These are phyloP conservation scores for Thielaviopsis euricoi DNA, from an alignment of 2,329 filamentous ascomycete genomes.

Conservation along the genomic window DNA sequence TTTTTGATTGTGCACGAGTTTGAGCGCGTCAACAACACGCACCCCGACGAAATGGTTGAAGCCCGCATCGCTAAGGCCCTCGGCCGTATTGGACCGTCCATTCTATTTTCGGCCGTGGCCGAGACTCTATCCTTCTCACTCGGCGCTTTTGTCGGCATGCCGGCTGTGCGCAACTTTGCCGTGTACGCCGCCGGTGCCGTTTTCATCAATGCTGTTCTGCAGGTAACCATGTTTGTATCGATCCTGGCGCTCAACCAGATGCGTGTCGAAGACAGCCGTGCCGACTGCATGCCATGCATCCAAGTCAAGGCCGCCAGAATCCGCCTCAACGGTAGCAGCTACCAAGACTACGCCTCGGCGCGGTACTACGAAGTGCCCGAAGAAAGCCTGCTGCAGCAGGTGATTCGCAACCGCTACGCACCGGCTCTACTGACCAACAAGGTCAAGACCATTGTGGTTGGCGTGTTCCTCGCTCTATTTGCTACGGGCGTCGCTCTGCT, in stretches of 20 bases:
- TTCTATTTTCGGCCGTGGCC: conserved; percentile 83
- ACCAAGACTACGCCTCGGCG: conserved; percentile 25
- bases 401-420: conserved; percentile 83
- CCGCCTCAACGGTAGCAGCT: conserved; percentile 46
- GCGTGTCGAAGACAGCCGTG: conserved; percentile 72
- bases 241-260: conserved; percentile 82
- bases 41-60: conserved; percentile 76
- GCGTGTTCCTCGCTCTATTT: conserved; percentile 75
- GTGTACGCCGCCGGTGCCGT: conserved; percentile 92
- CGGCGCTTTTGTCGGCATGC: conserved; percentile 91
- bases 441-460: conserved; percentile 58
- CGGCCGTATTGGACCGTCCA: conserved; percentile 94
- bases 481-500: conserved; percentile 72
- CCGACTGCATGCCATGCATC: conserved; percentile 84
- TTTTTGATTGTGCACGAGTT: conserved; percentile 98
- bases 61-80: conserved; percentile 72
- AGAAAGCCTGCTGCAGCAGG: conserved; percentile 67
- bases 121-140: conserved; percentile 89
- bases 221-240: conserved; percentile 93
- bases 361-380: conserved; percentile 61
- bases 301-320: conserved; percentile 59
- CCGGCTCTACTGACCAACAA: conserved; percentile 65
- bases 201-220: conserved; percentile 89
- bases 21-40: conserved; percentile 80
- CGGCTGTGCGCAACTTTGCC: conserved; percentile 92